Evolutionary conservation across 345 rosid species (phyloP).

Genomic region (Eucalyptus pauciflora): DNA sequence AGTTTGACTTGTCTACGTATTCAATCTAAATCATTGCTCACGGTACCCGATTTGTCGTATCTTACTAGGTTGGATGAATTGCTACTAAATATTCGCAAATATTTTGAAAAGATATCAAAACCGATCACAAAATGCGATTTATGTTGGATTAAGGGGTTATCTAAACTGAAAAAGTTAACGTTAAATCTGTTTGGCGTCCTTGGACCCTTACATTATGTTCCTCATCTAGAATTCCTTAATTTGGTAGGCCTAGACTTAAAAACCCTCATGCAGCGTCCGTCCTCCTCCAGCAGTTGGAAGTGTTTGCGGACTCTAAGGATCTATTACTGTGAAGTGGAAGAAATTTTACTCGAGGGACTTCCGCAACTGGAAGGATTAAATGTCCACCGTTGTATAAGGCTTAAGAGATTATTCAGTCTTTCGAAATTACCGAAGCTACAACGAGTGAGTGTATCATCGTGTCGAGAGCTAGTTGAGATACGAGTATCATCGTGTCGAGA

Average conservation of each 20-base stretch:
- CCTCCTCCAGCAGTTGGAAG: too few species aligned
- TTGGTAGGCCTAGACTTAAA: not conserved
- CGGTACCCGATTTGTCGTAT: fast-evolving
- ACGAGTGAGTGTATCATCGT: fast-evolving
- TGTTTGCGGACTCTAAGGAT: too few species aligned
- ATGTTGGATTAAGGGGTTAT: not conserved
- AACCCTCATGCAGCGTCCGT: not conserved
- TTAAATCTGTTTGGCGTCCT: fast-evolving
- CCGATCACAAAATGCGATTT: not conserved
- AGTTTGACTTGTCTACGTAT: not conserved
- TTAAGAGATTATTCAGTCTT: not conserved
- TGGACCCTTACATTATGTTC: not conserved
- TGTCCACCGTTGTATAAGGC: fast-evolving
- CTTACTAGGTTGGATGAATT: not conserved
- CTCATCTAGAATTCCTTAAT: fast-evolving
- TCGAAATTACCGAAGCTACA: fast-evolving
- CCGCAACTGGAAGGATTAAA: fast-evolving
- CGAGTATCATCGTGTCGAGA: too few species aligned
- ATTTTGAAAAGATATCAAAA: fast-evolving
- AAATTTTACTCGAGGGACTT: not conserved
- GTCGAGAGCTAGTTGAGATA: not conserved
- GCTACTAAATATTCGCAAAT: fast-evolving
- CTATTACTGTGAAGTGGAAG: not conserved
- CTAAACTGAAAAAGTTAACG: fast-evolving
- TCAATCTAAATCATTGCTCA: not conserved